Evolutionary conservation across 2,329 filamentous ascomycete genomes (phyloP).

Genomic region (Alternaria triticimaculans): DNA sequence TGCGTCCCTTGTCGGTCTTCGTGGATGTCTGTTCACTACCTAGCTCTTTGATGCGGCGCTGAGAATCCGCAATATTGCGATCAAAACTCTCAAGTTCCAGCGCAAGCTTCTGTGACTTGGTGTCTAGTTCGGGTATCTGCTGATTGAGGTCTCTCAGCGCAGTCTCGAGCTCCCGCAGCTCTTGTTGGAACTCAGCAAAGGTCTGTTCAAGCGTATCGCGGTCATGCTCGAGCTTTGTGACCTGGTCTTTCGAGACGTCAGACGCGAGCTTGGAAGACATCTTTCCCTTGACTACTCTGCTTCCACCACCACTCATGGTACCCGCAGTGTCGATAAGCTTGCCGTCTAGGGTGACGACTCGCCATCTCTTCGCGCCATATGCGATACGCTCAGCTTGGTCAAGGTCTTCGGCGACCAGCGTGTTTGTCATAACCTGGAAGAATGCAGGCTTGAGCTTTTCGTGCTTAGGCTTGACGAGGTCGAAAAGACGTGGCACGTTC

Average conservation of each 20-base stretch:
- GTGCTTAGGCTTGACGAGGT: constrained; percentile 87
- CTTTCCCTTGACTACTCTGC: constrained; percentile 83
- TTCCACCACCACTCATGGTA: constrained; percentile 98
- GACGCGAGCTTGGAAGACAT: constrained; percentile 97
- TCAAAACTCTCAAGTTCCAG: constrained; percentile 89
- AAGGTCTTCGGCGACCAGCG: constrained; percentile 88
- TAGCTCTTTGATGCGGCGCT: constrained; percentile 85
- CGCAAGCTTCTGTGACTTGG: constrained; percentile 86
- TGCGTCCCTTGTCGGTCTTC: constrained; percentile 77
- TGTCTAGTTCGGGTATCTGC: constrained; percentile 84
- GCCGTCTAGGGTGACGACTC: constrained; percentile 92
- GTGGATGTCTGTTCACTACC: constrained; percentile 80
- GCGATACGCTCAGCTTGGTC: constrained; percentile 97
- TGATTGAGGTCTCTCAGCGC: constrained; percentile 75
- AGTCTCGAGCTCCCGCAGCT: constrained; percentile 79
- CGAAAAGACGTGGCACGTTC: constrained; percentile 88
- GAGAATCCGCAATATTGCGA: constrained; percentile 81
- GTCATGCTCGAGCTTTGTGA: constrained; percentile 83
- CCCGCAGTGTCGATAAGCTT: constrained; percentile 97
- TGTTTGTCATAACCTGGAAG: constrained; percentile 94
- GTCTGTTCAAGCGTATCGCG: constrained; percentile 83
- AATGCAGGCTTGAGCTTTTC: constrained; percentile 89
- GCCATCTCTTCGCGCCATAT: constrained; percentile 91
- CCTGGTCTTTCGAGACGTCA: constrained; percentile 86
- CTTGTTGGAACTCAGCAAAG: constrained; percentile 83